Evolutionary conservation across 345 rosid genomes (phyloP), one percentile per base, ranked within the genome.

Genomic region (Brassica juncea): DNA sequence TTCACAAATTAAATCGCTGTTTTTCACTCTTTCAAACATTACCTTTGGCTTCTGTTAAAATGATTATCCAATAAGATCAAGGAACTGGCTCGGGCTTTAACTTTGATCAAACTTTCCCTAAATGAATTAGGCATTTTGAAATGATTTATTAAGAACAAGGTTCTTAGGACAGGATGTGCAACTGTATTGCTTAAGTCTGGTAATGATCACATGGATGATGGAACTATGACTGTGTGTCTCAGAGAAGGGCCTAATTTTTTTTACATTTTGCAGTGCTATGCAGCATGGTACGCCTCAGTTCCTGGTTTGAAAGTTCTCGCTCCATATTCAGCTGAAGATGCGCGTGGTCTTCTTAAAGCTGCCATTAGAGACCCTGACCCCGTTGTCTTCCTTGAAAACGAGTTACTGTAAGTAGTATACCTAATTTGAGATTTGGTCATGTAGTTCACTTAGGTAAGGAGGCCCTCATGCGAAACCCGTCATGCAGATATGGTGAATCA

Each of bases 291-390:
- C 74, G 94, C 86, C 71, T 80, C 96, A 72, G 87, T 89, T 72
- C 97, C 98, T 52, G 99, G 99, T 39, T 84, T 95, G 79, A 93
- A 94, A 83, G 99, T 94, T 9, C 84, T 92, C 21, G 19, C 87
- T 72, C 98, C 97, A 30, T 94, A 91, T 76, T 90, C 88, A 70
- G 89, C 97, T 5, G 99, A 94, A 85, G 99, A 94, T 85, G 90
- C 96, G 54, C 93, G 94, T 23, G 98, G 98, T 42, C 90, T 91
- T 68, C 80, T 94, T 65, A 94, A 94, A 86, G 96, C 98, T 68
- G 99, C 98, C 59, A 93, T 93, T 74, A 89, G 98, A 82, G 99
- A 94, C 81, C 97, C 99, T 55, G 98, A 89, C 82, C 97, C 98
- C 49, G 94, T 95, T 77, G 91, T 91, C 77, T 88, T 95, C 90